Base-by-base conservation (phyloP, 257 asterid species). In the Leonotis leonurus region DNA sequence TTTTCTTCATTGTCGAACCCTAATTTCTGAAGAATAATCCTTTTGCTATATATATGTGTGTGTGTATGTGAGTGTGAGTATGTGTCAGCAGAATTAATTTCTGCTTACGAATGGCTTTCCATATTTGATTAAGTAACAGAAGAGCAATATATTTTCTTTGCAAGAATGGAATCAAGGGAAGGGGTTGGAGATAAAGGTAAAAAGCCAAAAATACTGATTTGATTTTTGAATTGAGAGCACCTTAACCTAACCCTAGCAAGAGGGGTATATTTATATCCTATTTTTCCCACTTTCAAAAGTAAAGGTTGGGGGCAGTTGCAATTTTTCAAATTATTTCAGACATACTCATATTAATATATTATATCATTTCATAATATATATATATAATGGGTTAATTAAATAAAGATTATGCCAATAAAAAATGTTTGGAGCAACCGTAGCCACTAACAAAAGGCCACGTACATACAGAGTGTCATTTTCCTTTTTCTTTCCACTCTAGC, bases 1-100 rank as follows among this genome's bases (percentile, higher is more conserved):
- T 68, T 52, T 71, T 80, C 76, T 76, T 76, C 85, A 80, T 78
- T 48, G 41, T 52, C 37, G 10, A 72, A 69, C 73, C 75, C 77
- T 70, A 63, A 48, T 11, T 49, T 4, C 3, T 61, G 21, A 16
- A 27, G 10, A 25, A n/a, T 0, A 13, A 37, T 37, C 3, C 51
- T 32, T 7, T 3, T 30, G 12, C 7, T 40, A 39, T 30, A 5
- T 68, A 22, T n/a, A n/a, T n/a, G n/a, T n/a, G n/a, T n/a, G n/a
- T n/a, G n/a, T n/a, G n/a, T n/a, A n/a, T n/a, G n/a, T n/a, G n/a
- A n/a, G n/a, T n/a, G n/a, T n/a, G n/a, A n/a, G n/a, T n/a, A n/a
- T 9, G 29, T 20, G 58, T n/a, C 25, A 46, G 1, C 52, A 30
- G 35, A 18, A 33, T 32, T 32, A 1, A 2, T 32, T 32, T 2